A percentile compares a stretch with the other conserved stretches of the same genome.
These are phyloP conservation scores for Cutaneotrichosporon cyanovorans DNA, from an alignment of 1,284 basidiomycete genomes.

Conservation along the genomic window DNA sequence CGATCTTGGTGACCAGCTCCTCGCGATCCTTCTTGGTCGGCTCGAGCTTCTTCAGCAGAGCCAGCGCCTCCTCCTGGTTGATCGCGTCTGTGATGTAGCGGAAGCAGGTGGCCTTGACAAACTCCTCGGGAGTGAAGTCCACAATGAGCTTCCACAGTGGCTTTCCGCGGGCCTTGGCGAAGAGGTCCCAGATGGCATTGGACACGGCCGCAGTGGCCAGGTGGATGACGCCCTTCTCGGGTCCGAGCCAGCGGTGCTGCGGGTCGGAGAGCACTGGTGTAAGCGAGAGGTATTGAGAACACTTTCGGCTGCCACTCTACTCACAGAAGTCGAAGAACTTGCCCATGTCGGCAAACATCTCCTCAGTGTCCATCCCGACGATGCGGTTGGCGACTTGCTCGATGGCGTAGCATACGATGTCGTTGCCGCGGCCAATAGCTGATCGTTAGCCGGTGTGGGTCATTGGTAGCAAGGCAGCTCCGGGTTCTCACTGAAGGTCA, in stretches of 20 bases:
- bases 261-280: slow-evolving; percentile 64
- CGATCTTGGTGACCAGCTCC: slow-evolving; percentile 55
- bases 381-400: slow-evolving; percentile 68
- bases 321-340: slow-evolving; percentile 44
- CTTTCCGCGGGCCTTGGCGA: slow-evolving; percentile 50
- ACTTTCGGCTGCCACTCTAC: slow-evolving; percentile 11
- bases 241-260: slow-evolving; percentile 72
- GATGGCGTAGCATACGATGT: slow-evolving; percentile 81
- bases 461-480: too few species aligned
- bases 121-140: slow-evolving; percentile 62
- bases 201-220: slow-evolving; percentile 52
- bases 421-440: slow-evolving; percentile 88
- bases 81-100: slow-evolving; percentile 91
- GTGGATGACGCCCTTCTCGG: slow-evolving; percentile 51
- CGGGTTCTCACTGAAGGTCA: slow-evolving; percentile 82
- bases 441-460: slow-evolving; percentile 6
- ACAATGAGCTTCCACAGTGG: slow-evolving; percentile 54
- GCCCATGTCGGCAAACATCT: slow-evolving; percentile 83
- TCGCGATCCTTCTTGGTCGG: slow-evolving; percentile 71
- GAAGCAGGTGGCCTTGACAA: slow-evolving; percentile 75
- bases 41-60: slow-evolving; percentile 69
- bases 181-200: slow-evolving; percentile 51
- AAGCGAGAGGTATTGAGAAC: background rate
- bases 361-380: slow-evolving; percentile 73
- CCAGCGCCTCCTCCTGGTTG: slow-evolving; percentile 79